Evolutionary conservation across 2,329 filamentous ascomycete genomes (phyloP), one percentile per base, ranked within the genome.

Genomic region (Paecilomyces dactylethromorphus): DNA sequence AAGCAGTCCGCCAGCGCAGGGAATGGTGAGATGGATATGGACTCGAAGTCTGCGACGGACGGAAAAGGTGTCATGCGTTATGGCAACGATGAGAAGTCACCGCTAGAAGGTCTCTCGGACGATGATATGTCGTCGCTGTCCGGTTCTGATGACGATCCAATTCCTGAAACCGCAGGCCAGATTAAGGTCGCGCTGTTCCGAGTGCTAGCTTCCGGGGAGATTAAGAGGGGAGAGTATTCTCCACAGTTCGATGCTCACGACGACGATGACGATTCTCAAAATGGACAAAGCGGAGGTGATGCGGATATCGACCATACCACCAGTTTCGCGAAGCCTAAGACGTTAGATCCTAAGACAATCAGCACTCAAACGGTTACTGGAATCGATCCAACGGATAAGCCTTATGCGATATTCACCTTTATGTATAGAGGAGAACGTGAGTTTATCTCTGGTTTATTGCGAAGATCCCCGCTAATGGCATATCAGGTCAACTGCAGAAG

Each of bases 331-430:
- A 96, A 97, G 77, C 93, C 92, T 13, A 97, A 97, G 81, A 89
- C 91, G 1, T 82, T 97, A 56, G 95, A 97, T 77, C 93, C 93
- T 0, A 97, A 97, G 78, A 92, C 91, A 2, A 99, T 99, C 71
- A 97, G 92, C 71, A 99, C 94, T 2, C 94, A 99, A 77, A 99
- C 94, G 0, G 94, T 99, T n/a, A 97, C 94, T 8, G 94, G 93
- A 18, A 96, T 97, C 62, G 94, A 99, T 73, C 91, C 92, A 0
- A 92, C 92, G 21, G 93, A 97, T 63, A 94, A 93, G 76, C 94
- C 95, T 3, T 99, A 96, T 76, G 94, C 94, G 3, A 88, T 90
- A 8, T 99, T 99, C 74, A 97, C 95, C 29, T 99, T 99, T 74
- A 91, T 97, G 77, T 99, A 99, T 74, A 86, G 94, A 61, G 94